Conservation (phyloP, 495 filamentous ascomycete species). For the Margaritispora aquatica region DNA sequence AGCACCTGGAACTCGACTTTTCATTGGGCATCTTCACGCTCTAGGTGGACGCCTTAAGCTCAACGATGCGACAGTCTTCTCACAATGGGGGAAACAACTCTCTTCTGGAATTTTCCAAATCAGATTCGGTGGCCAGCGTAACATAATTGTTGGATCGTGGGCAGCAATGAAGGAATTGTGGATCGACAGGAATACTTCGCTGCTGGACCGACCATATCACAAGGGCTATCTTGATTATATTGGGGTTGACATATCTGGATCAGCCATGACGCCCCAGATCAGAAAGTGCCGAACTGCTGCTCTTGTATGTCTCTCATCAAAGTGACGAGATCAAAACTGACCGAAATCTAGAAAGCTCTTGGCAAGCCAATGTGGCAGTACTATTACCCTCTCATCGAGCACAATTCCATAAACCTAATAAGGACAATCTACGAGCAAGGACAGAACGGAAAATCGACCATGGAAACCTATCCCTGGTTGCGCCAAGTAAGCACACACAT, state of each 20-base stretch:
- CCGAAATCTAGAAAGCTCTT: neutral
- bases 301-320: neutral
- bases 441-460: neutral
- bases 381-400: slow-evolving; percentile 4
- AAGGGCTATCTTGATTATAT: neutral
- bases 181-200: neutral
- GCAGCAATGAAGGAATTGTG: slow-evolving; percentile 2
- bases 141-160: neutral
- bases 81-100: neutral
- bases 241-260: neutral
- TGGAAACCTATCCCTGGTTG: slow-evolving; percentile 1
- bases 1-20: neutral
- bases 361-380: slow-evolving; percentile 1
- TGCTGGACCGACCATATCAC: slow-evolving; percentile 1
- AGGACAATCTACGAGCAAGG: neutral
- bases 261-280: neutral
- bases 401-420: neutral
- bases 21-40: neutral
- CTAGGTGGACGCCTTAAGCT: slow-evolving; percentile 1
- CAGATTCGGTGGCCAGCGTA: neutral
- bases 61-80: neutral
- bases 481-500: neutral
- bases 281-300: slow-evolving; percentile 1
- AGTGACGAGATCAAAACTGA: neutral
- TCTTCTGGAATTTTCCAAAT: slow-evolving; percentile 5